These are phyloP conservation scores for Agapanthus africanus DNA, from an alignment of 106 monocot genomes.

Conservation along the genomic window DNA sequence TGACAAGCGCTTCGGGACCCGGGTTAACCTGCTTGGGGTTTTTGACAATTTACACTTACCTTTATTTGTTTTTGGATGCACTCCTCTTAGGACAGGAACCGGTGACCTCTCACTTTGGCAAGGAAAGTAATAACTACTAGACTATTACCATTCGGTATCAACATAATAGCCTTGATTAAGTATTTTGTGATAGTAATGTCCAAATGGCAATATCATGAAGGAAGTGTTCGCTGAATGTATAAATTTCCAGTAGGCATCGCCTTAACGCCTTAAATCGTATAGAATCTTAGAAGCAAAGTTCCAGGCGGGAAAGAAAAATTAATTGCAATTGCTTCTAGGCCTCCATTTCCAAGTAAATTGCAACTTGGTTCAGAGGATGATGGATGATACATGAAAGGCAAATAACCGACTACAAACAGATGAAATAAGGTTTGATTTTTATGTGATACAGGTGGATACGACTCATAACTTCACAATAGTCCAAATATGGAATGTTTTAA, in stretches of 20 bases:
- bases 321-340: not conserved
- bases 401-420: not conserved
- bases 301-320: not conserved
- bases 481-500: not conserved
- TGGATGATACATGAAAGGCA: not conserved
- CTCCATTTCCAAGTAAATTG: not conserved
- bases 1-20: too few species aligned
- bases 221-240: not conserved
- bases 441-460: not conserved
- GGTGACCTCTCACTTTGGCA: too few species aligned
- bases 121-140: too few species aligned
- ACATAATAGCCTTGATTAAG: not conserved
- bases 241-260: not conserved
- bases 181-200: not conserved
- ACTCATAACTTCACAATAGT: not conserved
- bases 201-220: not conserved
- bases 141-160: too few species aligned
- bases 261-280: not conserved
- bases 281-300: too few species aligned
- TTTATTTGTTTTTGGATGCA: too few species aligned
- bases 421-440: not conserved
- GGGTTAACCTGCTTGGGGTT: too few species aligned
- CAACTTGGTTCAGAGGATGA: slow-evolving; percentile 1
- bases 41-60: too few species aligned
- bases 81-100: too few species aligned